These are phyloP conservation scores for Amauroascus niger DNA, from an alignment of 2,329 filamentous ascomycete species.

Conservation along the genomic window DNA sequence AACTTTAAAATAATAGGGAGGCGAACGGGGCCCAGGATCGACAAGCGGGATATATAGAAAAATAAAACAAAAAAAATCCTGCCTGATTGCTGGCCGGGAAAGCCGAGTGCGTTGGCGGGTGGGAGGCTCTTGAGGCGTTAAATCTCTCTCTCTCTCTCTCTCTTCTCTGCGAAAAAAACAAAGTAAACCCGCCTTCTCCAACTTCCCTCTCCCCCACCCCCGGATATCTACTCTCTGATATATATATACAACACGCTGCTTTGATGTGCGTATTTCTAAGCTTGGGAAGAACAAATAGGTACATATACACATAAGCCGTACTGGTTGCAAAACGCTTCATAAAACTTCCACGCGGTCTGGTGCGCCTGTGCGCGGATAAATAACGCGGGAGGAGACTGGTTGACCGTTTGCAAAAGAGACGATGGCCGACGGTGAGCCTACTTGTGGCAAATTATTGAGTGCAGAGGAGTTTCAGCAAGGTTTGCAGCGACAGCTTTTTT, in stretches of 20 bases:
- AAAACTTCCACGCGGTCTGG: neutral
- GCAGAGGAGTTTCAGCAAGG: constrained; percentile 11
- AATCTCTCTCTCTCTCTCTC: too few relatives aligned
- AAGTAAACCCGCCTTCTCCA: neutral
- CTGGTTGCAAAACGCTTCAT: neutral
- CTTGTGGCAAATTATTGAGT: constrained; percentile 1
- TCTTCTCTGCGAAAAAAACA: too few relatives aligned
- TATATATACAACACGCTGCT: neutral
- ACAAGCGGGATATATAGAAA: too few relatives aligned
- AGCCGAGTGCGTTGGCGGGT: neutral
- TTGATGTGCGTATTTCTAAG: neutral
- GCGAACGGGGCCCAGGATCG: too few relatives aligned
- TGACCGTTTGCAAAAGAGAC: neutral
- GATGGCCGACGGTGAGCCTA: neutral
- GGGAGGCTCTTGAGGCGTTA: too few relatives aligned
- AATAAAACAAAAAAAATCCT: too few relatives aligned
- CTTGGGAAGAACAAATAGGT: neutral
- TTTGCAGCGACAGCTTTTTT: too few relatives aligned
- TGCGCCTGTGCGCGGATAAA: neutral
- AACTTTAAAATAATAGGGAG: too few relatives aligned
- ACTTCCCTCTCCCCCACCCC: too few relatives aligned
- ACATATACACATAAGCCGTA: neutral
- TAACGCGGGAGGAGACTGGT: neutral
- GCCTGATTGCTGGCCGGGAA: too few relatives aligned
- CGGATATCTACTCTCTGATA: neutral